Base-by-base conservation (phyloP, 805 yeast species). In the Candida ulmi region DNA sequence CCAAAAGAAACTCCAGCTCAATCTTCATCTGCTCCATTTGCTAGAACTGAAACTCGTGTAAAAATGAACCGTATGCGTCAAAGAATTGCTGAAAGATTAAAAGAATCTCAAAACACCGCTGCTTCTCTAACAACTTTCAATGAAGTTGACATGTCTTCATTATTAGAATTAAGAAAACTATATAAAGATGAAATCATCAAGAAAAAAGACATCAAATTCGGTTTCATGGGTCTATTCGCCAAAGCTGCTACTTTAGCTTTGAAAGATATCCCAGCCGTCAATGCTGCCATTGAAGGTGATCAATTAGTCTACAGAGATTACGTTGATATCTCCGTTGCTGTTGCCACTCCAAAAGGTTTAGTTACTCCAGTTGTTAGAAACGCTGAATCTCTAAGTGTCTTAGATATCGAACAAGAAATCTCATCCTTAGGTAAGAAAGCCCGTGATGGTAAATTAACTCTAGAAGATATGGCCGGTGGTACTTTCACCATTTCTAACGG, bases 51-150 rank as follows among this genome's bases (percentile, higher is more conserved):
- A 71, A 84, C 81, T 61, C 79, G 88, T 63, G 95, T 93, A 49
- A 91, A 91, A 76, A 91, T 91, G 98, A 93, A 90, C 81, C 86
- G 99, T 74, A 93, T 91, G 98, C 84, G 99, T 72, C 69, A 87
- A 70, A 87, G 99, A 76, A 93, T 93, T 52, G 96, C 99, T 45
- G 98, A 91, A 74, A 87, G 99, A 71, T 83, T 91, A 62, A 91
- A 91, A 87, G 98, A 93, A 74, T 86, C 98, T 27, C 99, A 91
- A 71, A 93, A 93, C 76, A 90, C 98, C 41, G 95, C 98, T 51
- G 99, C 99, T 29, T 87, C 98, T 35, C 78, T 91, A 61, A 91
- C 99, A 41, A 91, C 99, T 37, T 91, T 91, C 78, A 91, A 91
- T 70, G 99, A 91, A 72, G 95, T 88, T 48, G 99, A 91, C 69